These are phyloP conservation scores for Fusarium brachygibbosum DNA, from an alignment of 2,329 filamentous ascomycete species.

Conservation along the genomic window DNA sequence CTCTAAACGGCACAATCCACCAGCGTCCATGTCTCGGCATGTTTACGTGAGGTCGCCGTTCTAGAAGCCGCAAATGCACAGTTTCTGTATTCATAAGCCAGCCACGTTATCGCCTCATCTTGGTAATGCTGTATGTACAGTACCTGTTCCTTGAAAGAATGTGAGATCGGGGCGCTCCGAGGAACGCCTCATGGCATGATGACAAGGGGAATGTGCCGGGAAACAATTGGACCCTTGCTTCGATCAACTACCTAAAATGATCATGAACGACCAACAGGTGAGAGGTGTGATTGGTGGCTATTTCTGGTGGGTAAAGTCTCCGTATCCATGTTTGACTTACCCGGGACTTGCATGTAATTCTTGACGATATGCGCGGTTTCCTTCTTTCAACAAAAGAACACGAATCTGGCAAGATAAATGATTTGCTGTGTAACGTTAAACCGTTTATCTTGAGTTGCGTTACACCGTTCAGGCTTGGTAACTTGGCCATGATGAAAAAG, in stretches of 20 bases:
- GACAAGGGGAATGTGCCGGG: slow-evolving; percentile 17
- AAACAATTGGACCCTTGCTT: slow-evolving; percentile 11
- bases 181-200: slow-evolving; percentile 28
- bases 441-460: not conserved
- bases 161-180: slow-evolving; percentile 35
- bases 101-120: slow-evolving; percentile 16
- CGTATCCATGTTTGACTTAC: not conserved
- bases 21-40: slow-evolving; percentile 11
- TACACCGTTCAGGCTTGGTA: not conserved
- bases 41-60: slow-evolving; percentile 26
- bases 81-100: not conserved
- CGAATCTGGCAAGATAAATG: not conserved
- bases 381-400: not conserved
- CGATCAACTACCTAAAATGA: not conserved
- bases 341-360: slow-evolving; percentile 1
- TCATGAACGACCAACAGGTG: not conserved
- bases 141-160: not conserved
- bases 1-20: not conserved
- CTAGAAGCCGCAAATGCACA: slow-evolving; percentile 9
- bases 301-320: not conserved
- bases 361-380: not conserved
- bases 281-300: slow-evolving; percentile 9
- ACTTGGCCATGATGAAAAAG: too few relatives aligned
- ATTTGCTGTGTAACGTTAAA: too few relatives aligned
- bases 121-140: not conserved